Conservation (phyloP, 306 rosid species). For the Inga oerstediana region DNA sequence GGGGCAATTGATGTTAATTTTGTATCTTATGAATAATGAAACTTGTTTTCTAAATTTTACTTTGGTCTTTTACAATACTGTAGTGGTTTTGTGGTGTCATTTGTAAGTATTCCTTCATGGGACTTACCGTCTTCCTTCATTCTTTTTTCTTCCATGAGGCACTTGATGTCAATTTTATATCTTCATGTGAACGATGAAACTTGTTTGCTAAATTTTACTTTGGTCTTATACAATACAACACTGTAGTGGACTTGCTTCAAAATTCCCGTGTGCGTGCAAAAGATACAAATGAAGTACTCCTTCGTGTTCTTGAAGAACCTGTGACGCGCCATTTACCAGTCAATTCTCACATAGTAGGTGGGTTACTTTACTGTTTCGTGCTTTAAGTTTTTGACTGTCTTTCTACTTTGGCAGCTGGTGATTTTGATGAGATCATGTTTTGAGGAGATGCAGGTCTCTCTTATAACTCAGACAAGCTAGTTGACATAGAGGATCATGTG, state of each 20-base stretch:
- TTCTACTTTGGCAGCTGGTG: not conserved
- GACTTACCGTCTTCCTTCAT: not conserved
- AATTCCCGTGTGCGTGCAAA: slow-evolving; percentile 31
- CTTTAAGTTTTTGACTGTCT: not conserved
- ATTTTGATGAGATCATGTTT: not conserved
- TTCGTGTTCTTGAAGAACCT: slow-evolving; percentile 35
- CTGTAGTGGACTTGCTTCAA: slow-evolving; percentile 41
- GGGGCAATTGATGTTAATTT: not conserved
- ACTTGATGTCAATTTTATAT: not conserved
- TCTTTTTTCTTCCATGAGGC: not conserved
- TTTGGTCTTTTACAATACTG: not conserved
- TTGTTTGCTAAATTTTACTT: not conserved
- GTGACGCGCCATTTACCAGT: slow-evolving; percentile 33
- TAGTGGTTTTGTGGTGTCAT: slow-evolving; percentile 46
- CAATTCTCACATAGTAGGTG: slow-evolving; percentile 41
- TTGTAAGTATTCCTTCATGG: slow-evolving; percentile 21
- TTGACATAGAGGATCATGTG: slow-evolving; percentile 35
- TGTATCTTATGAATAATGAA: not conserved
- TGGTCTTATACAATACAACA: not conserved
- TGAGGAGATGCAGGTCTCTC: slow-evolving; percentile 42
- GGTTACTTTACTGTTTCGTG: slow-evolving; percentile 1
- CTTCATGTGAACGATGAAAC: not conserved
- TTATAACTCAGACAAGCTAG: slow-evolving; percentile 37
- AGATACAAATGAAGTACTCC: slow-evolving; percentile 43
- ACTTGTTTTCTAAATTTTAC: not conserved